Evolutionary conservation across 2,329 filamentous ascomycete genomes (phyloP).

Genomic region (Pseudogymnoascus verrucosus): DNA sequence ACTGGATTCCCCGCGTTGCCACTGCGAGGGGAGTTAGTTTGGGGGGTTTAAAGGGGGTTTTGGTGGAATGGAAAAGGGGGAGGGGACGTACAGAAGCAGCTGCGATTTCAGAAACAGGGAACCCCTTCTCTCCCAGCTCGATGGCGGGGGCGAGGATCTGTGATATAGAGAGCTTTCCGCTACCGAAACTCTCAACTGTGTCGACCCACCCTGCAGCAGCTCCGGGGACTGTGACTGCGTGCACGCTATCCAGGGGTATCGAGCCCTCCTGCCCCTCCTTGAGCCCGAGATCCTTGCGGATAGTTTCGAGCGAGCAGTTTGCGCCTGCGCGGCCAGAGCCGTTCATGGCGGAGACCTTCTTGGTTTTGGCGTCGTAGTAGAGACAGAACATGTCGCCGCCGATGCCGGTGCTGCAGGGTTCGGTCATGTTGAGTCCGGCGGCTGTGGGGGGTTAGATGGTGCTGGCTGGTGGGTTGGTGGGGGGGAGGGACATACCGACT

Average conservation of each 20-base stretch:
- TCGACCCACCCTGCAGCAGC: conserved; percentile 93
- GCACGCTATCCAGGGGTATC: conserved; percentile 70
- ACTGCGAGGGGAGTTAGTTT: no score
- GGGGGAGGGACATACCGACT: no score
- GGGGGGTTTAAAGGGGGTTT: no score
- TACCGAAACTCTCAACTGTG: conserved; percentile 79
- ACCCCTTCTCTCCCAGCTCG: conserved; percentile 77
- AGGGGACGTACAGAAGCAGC: background rate
- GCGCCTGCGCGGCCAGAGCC: conserved; percentile 79
- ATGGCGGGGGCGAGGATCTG: conserved; percentile 79
- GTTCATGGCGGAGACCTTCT: conserved; percentile 79
- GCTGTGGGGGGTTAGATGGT: no score
- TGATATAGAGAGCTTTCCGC: conserved; percentile 68
- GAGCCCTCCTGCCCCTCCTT: conserved; percentile 44
- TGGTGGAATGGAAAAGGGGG: no score
- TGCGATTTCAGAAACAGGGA: conserved; percentile 71
- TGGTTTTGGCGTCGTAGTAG: conserved; percentile 76
- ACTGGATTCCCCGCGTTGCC: no score
- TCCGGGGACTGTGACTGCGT: conserved; percentile 80
- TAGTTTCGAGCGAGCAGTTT: conserved; percentile 59
- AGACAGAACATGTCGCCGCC: conserved; percentile 97
- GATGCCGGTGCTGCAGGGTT: conserved; percentile 88
- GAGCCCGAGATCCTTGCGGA: conserved; percentile 62
- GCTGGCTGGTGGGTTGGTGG: no score
- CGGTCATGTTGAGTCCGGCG: conserved; percentile 85